phyloP scores from a whole-genome alignment of 495 filamentous ascomycete species.

The Neurospora tetraspora region DNA sequence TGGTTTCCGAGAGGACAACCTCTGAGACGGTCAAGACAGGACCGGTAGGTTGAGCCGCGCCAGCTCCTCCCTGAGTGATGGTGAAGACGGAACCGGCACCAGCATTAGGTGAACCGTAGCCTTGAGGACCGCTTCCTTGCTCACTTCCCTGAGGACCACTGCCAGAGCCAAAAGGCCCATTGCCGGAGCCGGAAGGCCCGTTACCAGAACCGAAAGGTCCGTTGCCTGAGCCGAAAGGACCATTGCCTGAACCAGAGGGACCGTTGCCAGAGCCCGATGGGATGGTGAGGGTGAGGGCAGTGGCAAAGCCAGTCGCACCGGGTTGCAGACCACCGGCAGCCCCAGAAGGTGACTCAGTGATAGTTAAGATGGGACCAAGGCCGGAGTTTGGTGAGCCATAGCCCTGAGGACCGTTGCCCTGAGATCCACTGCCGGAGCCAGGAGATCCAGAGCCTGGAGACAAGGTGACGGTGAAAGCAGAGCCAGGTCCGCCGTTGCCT shows the following conservation, averaged over 20 bases:
- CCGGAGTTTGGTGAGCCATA: neutral
- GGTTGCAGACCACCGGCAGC: neutral
- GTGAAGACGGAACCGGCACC: neutral
- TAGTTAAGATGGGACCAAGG: neutral
- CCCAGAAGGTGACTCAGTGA: neutral
- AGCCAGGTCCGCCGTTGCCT: neutral
- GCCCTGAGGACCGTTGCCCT: neutral
- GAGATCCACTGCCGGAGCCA: neutral
- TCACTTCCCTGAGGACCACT: neutral
- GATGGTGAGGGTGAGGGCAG: neutral
- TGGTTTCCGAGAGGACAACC: slow-evolving; percentile 15
- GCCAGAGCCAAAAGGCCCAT: neutral
- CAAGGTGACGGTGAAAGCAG: neutral
- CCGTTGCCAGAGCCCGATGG: neutral
- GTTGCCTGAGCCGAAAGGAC: neutral
- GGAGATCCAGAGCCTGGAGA: neutral
- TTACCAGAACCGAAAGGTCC: neutral
- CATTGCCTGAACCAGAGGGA: neutral
- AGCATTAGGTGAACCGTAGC: neutral
- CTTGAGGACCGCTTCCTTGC: neutral
- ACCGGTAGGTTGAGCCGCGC: neutral
- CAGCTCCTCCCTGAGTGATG: neutral
- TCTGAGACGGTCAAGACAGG: slow-evolving; percentile 11
- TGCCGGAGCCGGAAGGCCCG: neutral
- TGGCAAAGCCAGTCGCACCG: neutral